These are phyloP conservation scores for Helotiales sp. DNA, from an alignment of 2,329 filamentous ascomycete species.

Conservation along the genomic window DNA sequence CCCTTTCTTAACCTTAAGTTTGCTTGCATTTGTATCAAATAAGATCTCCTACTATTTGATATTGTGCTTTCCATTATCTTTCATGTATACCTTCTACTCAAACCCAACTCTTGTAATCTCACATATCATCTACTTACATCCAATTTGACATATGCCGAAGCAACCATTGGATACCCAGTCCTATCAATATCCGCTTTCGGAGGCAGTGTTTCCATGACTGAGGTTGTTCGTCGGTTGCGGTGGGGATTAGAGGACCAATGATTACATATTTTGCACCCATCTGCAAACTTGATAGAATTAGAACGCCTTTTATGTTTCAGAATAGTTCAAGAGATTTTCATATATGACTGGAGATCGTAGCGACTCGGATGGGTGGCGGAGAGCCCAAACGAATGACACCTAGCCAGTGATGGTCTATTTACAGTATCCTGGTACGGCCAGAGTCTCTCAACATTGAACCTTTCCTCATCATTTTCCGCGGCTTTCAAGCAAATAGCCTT, in stretches of 20 bases:
- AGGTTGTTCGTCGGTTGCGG: not conserved
- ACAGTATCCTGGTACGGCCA: conserved; percentile 19
- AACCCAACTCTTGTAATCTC: not conserved
- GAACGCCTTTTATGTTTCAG: not conserved
- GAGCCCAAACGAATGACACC: not conserved
- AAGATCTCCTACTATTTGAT: not conserved
- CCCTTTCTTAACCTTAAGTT: not conserved
- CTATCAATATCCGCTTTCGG: not conserved
- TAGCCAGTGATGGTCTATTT: too few relatives aligned
- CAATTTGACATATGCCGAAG: not conserved
- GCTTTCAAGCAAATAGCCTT: conserved; percentile 6
- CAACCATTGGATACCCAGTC: too few relatives aligned
- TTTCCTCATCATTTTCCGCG: conserved; percentile 17
- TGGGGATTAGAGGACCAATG: not conserved
- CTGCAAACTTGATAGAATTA: not conserved
- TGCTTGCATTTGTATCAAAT: not conserved
- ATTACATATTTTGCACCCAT: not conserved
- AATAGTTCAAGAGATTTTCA: not conserved
- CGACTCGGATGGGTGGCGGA: not conserved
- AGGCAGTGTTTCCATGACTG: not conserved
- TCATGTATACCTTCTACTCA: not conserved
- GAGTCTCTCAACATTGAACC: conserved; percentile 5
- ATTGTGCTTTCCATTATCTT: not conserved
- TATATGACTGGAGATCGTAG: not conserved
- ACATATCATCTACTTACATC: not conserved